Percentiles rank a stretch among this genome's conserved stretches.
These are phyloP conservation scores for Tanacetum coccineum DNA, from an alignment of 129 eudicot species.

Conservation along the genomic window DNA sequence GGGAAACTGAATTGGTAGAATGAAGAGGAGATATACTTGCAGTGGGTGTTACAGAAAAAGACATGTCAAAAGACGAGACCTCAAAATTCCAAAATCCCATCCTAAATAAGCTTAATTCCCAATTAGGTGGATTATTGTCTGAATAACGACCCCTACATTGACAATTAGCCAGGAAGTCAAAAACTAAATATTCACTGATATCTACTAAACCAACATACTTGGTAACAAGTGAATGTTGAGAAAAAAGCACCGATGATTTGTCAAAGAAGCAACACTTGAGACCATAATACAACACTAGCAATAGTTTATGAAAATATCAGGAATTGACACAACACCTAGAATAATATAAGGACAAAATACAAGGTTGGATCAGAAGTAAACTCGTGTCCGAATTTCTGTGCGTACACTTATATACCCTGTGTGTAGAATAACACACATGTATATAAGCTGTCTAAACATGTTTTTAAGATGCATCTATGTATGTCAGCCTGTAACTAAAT, in stretches of 20 bases:
- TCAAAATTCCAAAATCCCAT: too few relatives aligned
- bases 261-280: constrained; percentile 6
- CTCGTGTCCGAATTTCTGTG: constrained; percentile 28
- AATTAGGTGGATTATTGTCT: too few relatives aligned
- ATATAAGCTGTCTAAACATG: constrained; percentile 32
- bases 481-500: constrained; percentile 26
- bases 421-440: constrained; percentile 35
- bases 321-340: constrained; percentile 13
- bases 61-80: too few relatives aligned
- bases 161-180: too few relatives aligned
- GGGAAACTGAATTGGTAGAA: too few relatives aligned
- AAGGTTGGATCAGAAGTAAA: constrained; percentile 22
- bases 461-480: constrained; percentile 16
- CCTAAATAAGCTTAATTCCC: too few relatives aligned
- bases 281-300: not conserved
- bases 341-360: constrained; percentile 5
- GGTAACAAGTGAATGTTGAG: not conserved
- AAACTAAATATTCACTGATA: too few relatives aligned
- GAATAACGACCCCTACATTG: too few relatives aligned
- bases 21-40: too few relatives aligned
- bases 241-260: not conserved
- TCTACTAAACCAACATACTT: not conserved
- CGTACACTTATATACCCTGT: constrained; percentile 32
- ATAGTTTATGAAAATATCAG: not conserved
- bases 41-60: too few relatives aligned